Conservation (phyloP, 306 rosid species). For the Prunus kanzakura region DNA sequence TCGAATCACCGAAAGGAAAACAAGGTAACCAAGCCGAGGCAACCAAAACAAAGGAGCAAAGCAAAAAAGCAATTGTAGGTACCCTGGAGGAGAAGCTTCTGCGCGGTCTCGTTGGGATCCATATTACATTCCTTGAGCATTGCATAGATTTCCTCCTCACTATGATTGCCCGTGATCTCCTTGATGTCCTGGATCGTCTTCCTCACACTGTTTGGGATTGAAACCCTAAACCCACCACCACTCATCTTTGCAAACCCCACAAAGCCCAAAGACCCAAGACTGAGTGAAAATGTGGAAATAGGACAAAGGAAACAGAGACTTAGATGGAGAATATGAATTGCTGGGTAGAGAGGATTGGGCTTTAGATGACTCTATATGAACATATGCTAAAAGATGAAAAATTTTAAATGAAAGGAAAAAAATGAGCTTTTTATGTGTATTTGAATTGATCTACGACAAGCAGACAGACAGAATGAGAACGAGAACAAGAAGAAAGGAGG, state of each 20-base stretch:
- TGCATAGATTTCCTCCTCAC: constrained; percentile 87
- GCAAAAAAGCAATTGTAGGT: constrained; percentile 1
- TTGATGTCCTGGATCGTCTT: constrained; percentile 75
- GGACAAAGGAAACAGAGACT: constrained; percentile 5
- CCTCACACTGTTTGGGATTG: constrained; percentile 69
- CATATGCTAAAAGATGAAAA: constrained; percentile 19
- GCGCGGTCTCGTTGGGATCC: constrained; percentile 97
- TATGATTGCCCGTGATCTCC: constrained; percentile 84
- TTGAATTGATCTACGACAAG: constrained; percentile 43
- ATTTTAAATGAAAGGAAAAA: background rate
- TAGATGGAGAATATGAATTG: constrained; percentile 15
- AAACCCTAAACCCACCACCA: constrained; percentile 74
- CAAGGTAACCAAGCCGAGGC: constrained; percentile 25
- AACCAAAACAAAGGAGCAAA: background rate
- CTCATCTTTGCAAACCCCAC: constrained; percentile 54
- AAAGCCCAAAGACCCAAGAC: constrained; percentile 23
- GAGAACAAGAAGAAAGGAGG: constrained; percentile 11
- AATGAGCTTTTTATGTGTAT: constrained; percentile 28
- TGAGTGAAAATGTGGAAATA: constrained; percentile 14
- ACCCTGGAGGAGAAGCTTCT: constrained; percentile 95
- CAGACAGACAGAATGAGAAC: constrained; percentile 15
- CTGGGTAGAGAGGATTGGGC: constrained; percentile 26
- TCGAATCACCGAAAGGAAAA: constrained; percentile 20
- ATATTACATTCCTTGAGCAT: constrained; percentile 93
- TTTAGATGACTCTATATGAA: constrained; percentile 21